Evolutionary conservation across 2,329 filamentous ascomycete genomes (phyloP).

Genomic region (Fusarium sp.): DNA sequence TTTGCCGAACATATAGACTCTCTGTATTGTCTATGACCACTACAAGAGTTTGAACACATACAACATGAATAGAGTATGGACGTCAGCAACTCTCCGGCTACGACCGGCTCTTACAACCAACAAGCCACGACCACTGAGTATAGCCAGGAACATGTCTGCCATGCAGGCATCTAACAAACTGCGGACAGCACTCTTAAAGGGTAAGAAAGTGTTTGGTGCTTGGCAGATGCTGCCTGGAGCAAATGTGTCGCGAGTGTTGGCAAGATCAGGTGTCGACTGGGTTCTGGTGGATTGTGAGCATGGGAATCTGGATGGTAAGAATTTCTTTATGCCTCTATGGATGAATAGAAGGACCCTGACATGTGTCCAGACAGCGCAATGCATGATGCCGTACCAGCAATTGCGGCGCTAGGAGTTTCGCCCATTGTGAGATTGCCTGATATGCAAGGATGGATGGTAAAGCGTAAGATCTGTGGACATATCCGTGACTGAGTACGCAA

Average conservation of each 20-base stretch:
- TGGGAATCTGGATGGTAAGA: constrained; percentile 63
- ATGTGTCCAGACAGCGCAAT: constrained; percentile 58
- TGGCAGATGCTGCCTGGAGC: constrained; percentile 75
- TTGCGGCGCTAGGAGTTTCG: constrained; percentile 61
- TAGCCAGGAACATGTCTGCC: constrained; percentile 35
- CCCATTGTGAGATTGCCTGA: constrained; percentile 67
- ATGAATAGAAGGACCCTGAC: constrained; percentile 4
- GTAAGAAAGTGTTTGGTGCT: constrained; percentile 65
- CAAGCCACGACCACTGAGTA: constrained; percentile 17
- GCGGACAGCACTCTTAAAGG: constrained; percentile 63
- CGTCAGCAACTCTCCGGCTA: constrained; percentile 32
- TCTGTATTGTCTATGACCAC: constrained; percentile 11
- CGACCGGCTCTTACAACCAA: constrained; percentile 31
- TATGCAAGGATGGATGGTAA: constrained; percentile 61
- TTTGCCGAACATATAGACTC: constrained; percentile 6
- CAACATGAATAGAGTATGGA: constrained; percentile 36
- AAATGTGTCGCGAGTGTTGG: constrained; percentile 71
- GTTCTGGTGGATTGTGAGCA: constrained; percentile 71
- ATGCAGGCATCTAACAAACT: constrained; percentile 64
- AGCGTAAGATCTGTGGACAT: constrained; percentile 50
- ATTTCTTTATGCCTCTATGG: not conserved
- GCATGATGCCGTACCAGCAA: constrained; percentile 67
- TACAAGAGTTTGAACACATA: not conserved
- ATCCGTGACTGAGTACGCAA: not conserved
- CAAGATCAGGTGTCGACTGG: constrained; percentile 74